A percentile compares a stretch with the other conserved stretches of the same genome.
phyloP scores from a whole-genome alignment of 2,329 filamentous ascomycete species.

The Colletotrichum ledebouriae region DNA sequence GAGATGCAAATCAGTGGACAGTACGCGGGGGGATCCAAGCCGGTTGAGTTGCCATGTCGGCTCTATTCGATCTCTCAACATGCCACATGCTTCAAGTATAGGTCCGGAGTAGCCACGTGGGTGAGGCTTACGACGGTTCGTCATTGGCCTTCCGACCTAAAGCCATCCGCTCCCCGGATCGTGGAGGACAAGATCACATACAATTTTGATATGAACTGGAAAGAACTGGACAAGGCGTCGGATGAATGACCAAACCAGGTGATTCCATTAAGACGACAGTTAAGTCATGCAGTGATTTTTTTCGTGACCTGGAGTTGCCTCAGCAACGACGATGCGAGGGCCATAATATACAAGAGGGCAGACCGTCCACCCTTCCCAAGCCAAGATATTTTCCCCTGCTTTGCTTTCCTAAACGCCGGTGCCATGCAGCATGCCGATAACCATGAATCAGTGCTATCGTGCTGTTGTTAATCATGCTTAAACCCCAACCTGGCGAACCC shows the following conservation, averaged over 20 bases:
- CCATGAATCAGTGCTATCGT: conserved; percentile 37
- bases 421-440: conserved; percentile 52
- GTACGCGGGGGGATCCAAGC: background rate
- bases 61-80: background rate
- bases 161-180: too few relatives aligned
- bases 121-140: background rate
- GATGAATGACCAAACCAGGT: too few relatives aligned
- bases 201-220: too few relatives aligned
- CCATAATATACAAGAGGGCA: conserved; percentile 36
- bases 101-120: background rate
- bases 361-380: conserved; percentile 29
- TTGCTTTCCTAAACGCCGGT: conserved; percentile 48
- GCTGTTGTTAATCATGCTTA: conserved; percentile 37
- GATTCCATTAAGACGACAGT: too few relatives aligned
- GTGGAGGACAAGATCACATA: too few relatives aligned
- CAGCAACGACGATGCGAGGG: background rate
- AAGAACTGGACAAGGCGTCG: background rate
- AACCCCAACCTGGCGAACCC: conserved; percentile 30
- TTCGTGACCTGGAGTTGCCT: conserved; percentile 12
- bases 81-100: background rate
- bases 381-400: conserved; percentile 37
- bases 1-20: too few relatives aligned
- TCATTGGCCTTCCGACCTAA: too few relatives aligned
- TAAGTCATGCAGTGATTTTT: conserved; percentile 30
- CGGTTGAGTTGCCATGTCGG: background rate